Evolutionary conservation across 2,329 filamentous ascomycete species (phyloP).

Genomic region (Metarhizium guizhouense): DNA sequence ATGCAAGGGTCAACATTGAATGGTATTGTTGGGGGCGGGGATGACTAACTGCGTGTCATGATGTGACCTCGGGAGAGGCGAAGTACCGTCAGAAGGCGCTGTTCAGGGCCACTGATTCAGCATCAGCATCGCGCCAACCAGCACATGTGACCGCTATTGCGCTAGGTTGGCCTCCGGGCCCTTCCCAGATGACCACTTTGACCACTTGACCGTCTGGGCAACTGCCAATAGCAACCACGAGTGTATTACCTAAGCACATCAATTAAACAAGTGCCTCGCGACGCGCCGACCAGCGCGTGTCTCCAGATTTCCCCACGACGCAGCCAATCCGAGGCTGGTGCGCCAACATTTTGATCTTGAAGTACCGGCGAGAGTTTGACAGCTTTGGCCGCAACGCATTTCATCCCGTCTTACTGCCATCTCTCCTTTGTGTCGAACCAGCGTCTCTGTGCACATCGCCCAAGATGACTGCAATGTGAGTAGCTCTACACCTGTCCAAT

Average conservation of each 20-base stretch:
- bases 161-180: no score
- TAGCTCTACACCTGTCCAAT: background rate
- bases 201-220: no score
- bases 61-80: no score
- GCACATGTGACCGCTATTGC: no score
- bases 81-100: no score
- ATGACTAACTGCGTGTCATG: no score
- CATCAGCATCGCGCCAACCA: no score
- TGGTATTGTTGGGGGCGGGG: no score
- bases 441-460: background rate
- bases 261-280: background rate
- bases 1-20: no score
- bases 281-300: constrained; percentile 1
- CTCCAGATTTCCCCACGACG: background rate
- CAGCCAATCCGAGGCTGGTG: background rate
- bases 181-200: no score
- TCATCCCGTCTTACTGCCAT: background rate
- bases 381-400: background rate
- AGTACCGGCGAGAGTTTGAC: background rate
- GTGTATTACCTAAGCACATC: constrained; percentile 1
- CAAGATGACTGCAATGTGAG: constrained; percentile 31
- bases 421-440: background rate
- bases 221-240: no score
- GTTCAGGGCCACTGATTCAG: no score
- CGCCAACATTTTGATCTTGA: background rate